Conservation (phyloP, 1,284 basidiomycete genomes). For the Cryptococcus floricola region DNA sequence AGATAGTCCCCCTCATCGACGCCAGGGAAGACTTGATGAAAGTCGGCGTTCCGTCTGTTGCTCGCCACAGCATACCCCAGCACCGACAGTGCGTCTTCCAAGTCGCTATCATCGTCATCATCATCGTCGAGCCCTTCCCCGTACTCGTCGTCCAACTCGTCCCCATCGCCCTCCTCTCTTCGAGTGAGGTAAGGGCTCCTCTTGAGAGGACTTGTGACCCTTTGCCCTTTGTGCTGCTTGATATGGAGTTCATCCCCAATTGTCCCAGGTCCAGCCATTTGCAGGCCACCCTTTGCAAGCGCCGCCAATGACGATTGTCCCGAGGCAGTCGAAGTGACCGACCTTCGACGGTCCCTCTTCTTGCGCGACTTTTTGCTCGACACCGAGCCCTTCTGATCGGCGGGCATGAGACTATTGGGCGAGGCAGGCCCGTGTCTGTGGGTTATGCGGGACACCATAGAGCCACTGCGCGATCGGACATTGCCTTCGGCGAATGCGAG, state of each 20-base stretch:
- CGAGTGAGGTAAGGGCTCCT: constrained; percentile 24
- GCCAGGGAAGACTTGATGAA: constrained; percentile 83
- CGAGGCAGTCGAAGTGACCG: constrained; percentile 18
- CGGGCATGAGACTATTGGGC: constrained; percentile 12
- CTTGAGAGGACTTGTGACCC: constrained; percentile 1
- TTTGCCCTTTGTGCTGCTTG: constrained; percentile 3
- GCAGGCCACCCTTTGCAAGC: constrained; percentile 34
- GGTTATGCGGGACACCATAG: constrained; percentile 23
- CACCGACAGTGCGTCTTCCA: constrained; percentile 59
- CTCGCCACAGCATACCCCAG: constrained; percentile 96
- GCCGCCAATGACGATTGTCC: constrained; percentile 28
- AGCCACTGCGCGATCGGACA: constrained; percentile 17
- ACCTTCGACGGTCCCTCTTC: constrained; percentile 23
- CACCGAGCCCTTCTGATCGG: constrained; percentile 8
- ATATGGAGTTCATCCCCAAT: constrained; percentile 5
- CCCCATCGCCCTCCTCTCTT: constrained; percentile 48
- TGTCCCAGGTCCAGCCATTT: constrained; percentile 15
- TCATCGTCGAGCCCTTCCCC: constrained; percentile 52
- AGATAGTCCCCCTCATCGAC: constrained; percentile 96
- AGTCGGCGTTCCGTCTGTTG: constrained; percentile 90
- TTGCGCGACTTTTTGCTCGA: constrained; percentile 19
- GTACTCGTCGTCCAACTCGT: constrained; percentile 58
- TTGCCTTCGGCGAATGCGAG: constrained; percentile 5
- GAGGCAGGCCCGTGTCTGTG: constrained; percentile 3
- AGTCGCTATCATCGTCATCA: constrained; percentile 50